These are phyloP conservation scores for Colletotrichum trifolii DNA, from an alignment of 2,329 filamentous ascomycete species.

Conservation along the genomic window DNA sequence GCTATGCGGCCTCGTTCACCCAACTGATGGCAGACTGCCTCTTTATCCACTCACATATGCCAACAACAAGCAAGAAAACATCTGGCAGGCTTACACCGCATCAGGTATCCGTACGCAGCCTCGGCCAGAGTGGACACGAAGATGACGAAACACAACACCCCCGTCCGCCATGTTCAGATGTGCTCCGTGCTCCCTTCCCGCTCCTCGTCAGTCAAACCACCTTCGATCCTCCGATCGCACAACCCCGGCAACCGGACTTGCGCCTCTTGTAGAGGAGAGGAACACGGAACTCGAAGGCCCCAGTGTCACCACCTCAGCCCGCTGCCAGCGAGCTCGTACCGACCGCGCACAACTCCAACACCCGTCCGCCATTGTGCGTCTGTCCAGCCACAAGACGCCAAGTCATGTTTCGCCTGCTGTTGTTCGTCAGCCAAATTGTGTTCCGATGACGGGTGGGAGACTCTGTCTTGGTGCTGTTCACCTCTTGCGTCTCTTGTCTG, in stretches of 20 bases:
- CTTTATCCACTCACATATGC: too few relatives aligned
- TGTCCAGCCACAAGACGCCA: slow-evolving; percentile 28
- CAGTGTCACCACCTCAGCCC: slow-evolving; percentile 25
- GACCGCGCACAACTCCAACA: slow-evolving; percentile 10
- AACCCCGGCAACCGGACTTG: slow-evolving; percentile 34
- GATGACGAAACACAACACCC: slow-evolving; percentile 16
- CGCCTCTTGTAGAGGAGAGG: neutral
- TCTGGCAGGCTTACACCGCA: slow-evolving; percentile 1
- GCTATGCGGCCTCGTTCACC: too few relatives aligned
- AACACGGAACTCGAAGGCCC: slow-evolving; percentile 11
- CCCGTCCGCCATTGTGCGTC: slow-evolving; percentile 14
- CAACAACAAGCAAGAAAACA: neutral
- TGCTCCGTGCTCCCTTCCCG: slow-evolving; percentile 21
- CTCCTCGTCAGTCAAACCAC: slow-evolving; percentile 22
- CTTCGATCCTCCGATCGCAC: slow-evolving; percentile 19
- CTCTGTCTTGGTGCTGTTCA: neutral
- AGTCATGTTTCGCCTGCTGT: slow-evolving; percentile 26
- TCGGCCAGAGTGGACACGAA: slow-evolving; percentile 16
- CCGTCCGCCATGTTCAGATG: slow-evolving; percentile 19
- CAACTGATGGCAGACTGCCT: too few relatives aligned
- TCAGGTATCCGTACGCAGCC: too few relatives aligned
- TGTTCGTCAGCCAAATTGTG: slow-evolving; percentile 5
- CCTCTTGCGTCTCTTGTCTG: neutral
- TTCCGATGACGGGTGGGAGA: slow-evolving; percentile 2
- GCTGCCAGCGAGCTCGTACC: slow-evolving; percentile 22